These are phyloP conservation scores for Sphagnum contortum DNA, from an alignment of 225 moss, liverwort and hornwort genomes.

Conservation along the genomic window DNA sequence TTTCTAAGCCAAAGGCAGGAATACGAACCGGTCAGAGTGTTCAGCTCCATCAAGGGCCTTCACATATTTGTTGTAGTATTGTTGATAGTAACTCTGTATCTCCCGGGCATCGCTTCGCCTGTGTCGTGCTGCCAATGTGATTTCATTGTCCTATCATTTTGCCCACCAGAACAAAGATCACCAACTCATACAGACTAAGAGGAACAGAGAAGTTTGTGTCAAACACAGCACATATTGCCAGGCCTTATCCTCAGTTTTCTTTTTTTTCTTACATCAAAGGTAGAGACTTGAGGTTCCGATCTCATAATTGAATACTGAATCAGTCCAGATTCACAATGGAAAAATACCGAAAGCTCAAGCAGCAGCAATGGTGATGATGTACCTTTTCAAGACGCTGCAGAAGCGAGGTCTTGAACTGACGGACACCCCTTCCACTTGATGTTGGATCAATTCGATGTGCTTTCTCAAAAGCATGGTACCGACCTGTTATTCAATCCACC, in stretches of 20 bases:
- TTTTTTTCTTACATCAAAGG: too few relatives aligned
- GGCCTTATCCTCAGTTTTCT: too few relatives aligned
- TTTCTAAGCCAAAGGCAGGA: too few relatives aligned
- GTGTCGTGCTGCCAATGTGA: conserved; percentile 65
- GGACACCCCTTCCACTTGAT: conserved; percentile 82
- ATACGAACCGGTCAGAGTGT: conserved; percentile 73
- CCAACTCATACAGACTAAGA: too few relatives aligned
- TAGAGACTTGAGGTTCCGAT: too few relatives aligned
- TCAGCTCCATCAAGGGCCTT: conserved; percentile 90
- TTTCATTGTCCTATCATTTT: conserved; percentile 55
- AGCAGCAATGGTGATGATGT: too few relatives aligned
- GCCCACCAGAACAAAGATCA: too few relatives aligned
- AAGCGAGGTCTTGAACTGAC: conserved; percentile 91
- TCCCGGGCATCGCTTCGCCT: conserved; percentile 90
- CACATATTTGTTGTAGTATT: conserved; percentile 87
- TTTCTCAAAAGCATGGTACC: conserved; percentile 87
- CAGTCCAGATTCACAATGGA: too few relatives aligned
- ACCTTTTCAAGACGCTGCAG: conserved; percentile 83
- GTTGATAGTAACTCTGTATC: conserved; percentile 90
- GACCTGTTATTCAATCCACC: conserved; percentile 34
- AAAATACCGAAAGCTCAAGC: too few relatives aligned
- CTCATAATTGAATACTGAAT: too few relatives aligned
- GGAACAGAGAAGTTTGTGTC: too few relatives aligned
- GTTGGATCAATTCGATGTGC: conserved; percentile 81
- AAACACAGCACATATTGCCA: too few relatives aligned